These are phyloP conservation scores for Tylopilus orsonianus DNA, from an alignment of 1,284 basidiomycete genomes.

Conservation along the genomic window DNA sequence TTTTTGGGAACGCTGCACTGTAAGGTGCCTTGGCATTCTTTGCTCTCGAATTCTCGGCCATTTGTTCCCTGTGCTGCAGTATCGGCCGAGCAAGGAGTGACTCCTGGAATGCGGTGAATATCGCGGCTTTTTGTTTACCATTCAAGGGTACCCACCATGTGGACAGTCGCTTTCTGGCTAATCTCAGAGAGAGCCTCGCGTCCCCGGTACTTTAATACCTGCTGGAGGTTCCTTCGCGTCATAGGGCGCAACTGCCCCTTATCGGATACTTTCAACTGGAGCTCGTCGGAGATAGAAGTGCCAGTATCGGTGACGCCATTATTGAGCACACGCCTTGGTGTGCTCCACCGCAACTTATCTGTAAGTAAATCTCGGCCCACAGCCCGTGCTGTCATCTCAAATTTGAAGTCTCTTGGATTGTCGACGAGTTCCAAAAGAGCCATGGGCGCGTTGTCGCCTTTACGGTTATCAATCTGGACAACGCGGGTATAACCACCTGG, in stretches of 20 bases:
- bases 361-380: slow-evolving; percentile 77
- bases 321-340: slow-evolving; percentile 48
- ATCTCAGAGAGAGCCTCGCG: slow-evolving; percentile 42
- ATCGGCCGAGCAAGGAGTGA: slow-evolving; percentile 54
- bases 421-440: slow-evolving; percentile 95
- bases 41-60: slow-evolving; percentile 28
- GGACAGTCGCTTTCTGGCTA: slow-evolving; percentile 45
- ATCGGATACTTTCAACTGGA: slow-evolving; percentile 37
- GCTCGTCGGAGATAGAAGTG: slow-evolving; percentile 50
- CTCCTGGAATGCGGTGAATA: slow-evolving; percentile 39
- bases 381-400: slow-evolving; percentile 82
- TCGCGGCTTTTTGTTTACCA: background rate
- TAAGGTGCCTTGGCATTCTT: slow-evolving; percentile 35
- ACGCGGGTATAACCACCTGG: slow-evolving; percentile 97
- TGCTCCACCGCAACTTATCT: slow-evolving; percentile 46
- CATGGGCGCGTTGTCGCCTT: slow-evolving; percentile 91
- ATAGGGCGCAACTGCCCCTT: slow-evolving; percentile 51
- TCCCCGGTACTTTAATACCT: slow-evolving; percentile 58
- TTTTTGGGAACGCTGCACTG: slow-evolving; percentile 31
- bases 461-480: slow-evolving; percentile 84
- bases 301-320: slow-evolving; percentile 47
- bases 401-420: slow-evolving; percentile 85
- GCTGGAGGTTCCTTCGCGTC: slow-evolving; percentile 71
- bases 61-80: slow-evolving; percentile 24
- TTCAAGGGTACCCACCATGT: slow-evolving; percentile 43